These are phyloP conservation scores for Ogataea ramenticola DNA, from an alignment of 805 yeast species.

Conservation along the genomic window DNA sequence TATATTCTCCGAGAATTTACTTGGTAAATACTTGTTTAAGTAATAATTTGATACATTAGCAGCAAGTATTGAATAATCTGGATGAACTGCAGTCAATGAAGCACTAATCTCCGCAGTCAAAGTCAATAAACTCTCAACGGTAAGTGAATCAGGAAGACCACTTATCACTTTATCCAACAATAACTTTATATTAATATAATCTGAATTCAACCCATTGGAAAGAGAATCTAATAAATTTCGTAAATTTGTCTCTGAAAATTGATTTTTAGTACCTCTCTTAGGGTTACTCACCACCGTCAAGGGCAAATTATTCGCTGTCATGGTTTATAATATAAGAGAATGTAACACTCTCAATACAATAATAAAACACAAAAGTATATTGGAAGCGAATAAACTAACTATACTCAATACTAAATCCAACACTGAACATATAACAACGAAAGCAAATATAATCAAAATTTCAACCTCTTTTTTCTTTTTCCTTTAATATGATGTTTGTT, in stretches of 20 bases:
- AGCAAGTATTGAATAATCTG: conserved; percentile 86
- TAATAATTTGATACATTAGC: conserved; percentile 84
- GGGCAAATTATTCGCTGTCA: neutral
- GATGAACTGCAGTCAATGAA: conserved; percentile 88
- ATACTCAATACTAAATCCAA: too few species aligned
- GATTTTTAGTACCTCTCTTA: conserved; percentile 7
- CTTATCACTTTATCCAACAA: conserved; percentile 38
- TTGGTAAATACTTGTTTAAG: conserved; percentile 77
- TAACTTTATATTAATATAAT: conserved; percentile 37
- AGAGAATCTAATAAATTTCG: neutral
- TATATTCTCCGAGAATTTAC: conserved; percentile 67
- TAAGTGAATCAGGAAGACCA: conserved; percentile 43
- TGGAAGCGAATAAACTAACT: too few species aligned
- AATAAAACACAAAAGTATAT: neutral
- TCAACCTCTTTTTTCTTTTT: too few species aligned
- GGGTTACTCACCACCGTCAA: neutral
- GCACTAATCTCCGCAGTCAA: conserved; percentile 91
- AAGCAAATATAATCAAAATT: too few species aligned
- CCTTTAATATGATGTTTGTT: too few species aligned
- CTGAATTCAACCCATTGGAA: conserved; percentile 30
- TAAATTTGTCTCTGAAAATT: neutral
- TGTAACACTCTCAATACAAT: neutral
- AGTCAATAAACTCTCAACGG: conserved; percentile 31
- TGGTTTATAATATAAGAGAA: too few species aligned
- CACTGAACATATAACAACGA: too few species aligned